phyloP scores from a whole-genome alignment of 2,329 filamentous ascomycete species.

The Xylariomycetidae sp. region DNA sequence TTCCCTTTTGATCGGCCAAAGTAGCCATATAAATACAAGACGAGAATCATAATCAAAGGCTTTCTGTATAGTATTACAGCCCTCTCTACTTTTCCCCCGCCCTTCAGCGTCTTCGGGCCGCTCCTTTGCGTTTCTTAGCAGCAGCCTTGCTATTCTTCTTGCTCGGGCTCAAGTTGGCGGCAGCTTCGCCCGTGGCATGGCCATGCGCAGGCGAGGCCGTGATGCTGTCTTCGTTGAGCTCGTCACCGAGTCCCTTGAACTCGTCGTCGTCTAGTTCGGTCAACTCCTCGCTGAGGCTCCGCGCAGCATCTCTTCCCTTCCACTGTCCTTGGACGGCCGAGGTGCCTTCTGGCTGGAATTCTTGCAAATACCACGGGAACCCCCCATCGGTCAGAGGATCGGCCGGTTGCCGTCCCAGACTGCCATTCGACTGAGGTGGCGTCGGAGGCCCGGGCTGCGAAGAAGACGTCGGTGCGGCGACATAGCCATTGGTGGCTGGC shows the following conservation, averaged over 20 bases:
- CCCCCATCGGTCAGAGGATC: constrained; percentile 65
- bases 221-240: constrained; percentile 44
- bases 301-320: constrained; percentile 61
- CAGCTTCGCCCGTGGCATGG: constrained; percentile 15
- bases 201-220: constrained; percentile 30
- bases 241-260: constrained; percentile 61
- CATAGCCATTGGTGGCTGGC: constrained; percentile 43
- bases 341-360: constrained; percentile 73
- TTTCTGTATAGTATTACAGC: too few relatives aligned
- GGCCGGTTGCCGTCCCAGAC: constrained; percentile 39
- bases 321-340: constrained; percentile 72
- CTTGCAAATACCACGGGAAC: constrained; percentile 79
- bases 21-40: too few relatives aligned
- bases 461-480: constrained; percentile 24
- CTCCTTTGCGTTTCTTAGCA: too few relatives aligned
- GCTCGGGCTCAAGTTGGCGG: too few relatives aligned
- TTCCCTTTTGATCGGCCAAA: too few relatives aligned
- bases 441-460: constrained; percentile 50
- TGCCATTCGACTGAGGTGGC: constrained; percentile 60
- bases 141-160: too few relatives aligned
- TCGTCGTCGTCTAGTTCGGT: constrained; percentile 92
- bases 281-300: constrained; percentile 73
- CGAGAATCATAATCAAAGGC: too few relatives aligned
- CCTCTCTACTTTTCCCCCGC: too few relatives aligned
- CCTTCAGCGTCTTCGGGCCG: too few relatives aligned